Evolutionary conservation across 1,139 yeast genomes (phyloP).

Genomic region (Arxiozyma slooffiae): DNA sequence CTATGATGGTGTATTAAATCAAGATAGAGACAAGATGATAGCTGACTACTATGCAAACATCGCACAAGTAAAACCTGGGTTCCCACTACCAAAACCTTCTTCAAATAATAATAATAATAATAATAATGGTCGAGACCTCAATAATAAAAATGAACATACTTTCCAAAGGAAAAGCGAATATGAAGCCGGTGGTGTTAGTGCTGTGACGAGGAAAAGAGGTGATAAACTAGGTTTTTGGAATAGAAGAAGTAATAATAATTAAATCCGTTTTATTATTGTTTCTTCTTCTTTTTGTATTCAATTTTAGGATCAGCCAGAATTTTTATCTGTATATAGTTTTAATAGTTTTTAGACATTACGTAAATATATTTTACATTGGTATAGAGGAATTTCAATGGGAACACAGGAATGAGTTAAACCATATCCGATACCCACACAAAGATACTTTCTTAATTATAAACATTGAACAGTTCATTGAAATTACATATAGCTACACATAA

Average conservation of each 20-base stretch:
- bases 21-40: neutral
- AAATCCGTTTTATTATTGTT: neutral
- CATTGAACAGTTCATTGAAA: neutral
- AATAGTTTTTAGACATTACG: neutral
- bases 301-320: neutral
- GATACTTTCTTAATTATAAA: neutral
- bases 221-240: slow-evolving; percentile 32
- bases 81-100: slow-evolving; percentile 30
- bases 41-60: slow-evolving; percentile 25
- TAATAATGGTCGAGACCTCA: neutral
- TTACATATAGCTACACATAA: neutral
- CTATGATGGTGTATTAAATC: slow-evolving; percentile 3
- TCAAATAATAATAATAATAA: slow-evolving; percentile 3
- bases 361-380: too few species aligned
- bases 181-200: slow-evolving; percentile 58
- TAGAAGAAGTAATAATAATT: slow-evolving; percentile 15
- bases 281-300: neutral
- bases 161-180: slow-evolving; percentile 45
- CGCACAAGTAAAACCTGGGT: slow-evolving; percentile 37
- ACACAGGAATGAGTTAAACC: neutral
- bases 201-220: slow-evolving; percentile 35
- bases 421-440: neutral
- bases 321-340: neutral
- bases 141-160: neutral
- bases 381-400: neutral